Percentiles rank a stretch among this genome's conserved stretches.
phyloP scores from a whole-genome alignment of 148 eudicot genomes.

The Nyssa sinensis region DNA sequence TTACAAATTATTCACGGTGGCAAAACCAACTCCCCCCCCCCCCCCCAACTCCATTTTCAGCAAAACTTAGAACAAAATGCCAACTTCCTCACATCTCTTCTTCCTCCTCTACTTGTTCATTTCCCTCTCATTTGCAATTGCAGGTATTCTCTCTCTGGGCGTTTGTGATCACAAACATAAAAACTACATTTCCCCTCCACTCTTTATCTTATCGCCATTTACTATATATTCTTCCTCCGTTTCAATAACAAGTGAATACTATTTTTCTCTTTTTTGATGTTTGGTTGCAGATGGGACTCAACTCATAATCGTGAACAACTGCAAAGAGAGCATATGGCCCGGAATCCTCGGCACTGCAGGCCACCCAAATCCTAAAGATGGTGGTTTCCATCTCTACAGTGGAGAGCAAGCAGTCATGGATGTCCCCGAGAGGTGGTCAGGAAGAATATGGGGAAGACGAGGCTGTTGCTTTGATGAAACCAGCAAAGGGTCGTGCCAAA shows the following conservation, averaged over 20 bases:
- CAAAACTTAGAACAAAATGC: conserved; percentile 17
- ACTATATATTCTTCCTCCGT: neutral
- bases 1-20: neutral
- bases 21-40: neutral
- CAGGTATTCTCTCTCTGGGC: conserved; percentile 16
- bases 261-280: neutral
- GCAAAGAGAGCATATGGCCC: conserved; percentile 66
- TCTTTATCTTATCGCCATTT: neutral
- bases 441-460: conserved; percentile 68
- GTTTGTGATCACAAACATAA: neutral
- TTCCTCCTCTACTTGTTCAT: conserved; percentile 12
- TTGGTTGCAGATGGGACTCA: conserved; percentile 50
- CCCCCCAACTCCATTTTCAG: neutral
- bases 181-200: neutral
- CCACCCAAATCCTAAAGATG: conserved; percentile 48
- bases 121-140: conserved; percentile 11
- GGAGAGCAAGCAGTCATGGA: conserved; percentile 32
- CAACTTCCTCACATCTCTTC: conserved; percentile 17
- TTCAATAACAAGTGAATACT: neutral
- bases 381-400: conserved; percentile 49
- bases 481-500: conserved; percentile 39
- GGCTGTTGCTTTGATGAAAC: conserved; percentile 51
- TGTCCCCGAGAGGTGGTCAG: conserved; percentile 61
- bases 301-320: conserved; percentile 55
- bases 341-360: conserved; percentile 54